phyloP scores from a whole-genome alignment of 768 basidiomycete genomes.

The Pisolithus orientalis region DNA sequence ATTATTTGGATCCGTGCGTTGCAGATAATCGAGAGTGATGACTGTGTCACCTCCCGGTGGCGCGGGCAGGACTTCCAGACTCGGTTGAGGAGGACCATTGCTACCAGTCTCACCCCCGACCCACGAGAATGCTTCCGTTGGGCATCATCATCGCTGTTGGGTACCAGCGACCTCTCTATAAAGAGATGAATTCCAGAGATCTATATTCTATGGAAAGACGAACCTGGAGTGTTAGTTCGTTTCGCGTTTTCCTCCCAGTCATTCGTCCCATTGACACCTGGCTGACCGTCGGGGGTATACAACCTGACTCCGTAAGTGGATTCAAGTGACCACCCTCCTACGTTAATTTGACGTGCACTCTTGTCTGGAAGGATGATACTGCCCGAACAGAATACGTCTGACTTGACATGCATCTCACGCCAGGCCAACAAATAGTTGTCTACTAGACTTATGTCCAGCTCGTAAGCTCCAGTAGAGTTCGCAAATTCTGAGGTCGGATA shows the following conservation, averaged over 20 bases:
- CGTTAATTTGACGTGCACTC: constrained; percentile 34
- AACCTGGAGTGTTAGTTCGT: constrained; percentile 57
- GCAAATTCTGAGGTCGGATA: constrained; percentile 51
- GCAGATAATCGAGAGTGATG: constrained; percentile 57
- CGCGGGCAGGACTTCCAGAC: constrained; percentile 64
- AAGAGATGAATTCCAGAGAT: not conserved
- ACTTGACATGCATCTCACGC: constrained; percentile 71
- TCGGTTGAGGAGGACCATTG: constrained; percentile 61
- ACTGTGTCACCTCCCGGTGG: constrained; percentile 58
- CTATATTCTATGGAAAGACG: constrained; percentile 1
- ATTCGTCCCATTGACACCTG: constrained; percentile 66
- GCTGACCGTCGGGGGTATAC: constrained; percentile 61
- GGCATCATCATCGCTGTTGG: constrained; percentile 61
- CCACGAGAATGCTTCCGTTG: constrained; percentile 68
- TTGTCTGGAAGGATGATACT: constrained; percentile 72
- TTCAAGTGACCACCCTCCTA: constrained; percentile 51
- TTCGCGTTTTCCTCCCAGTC: constrained; percentile 74
- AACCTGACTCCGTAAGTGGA: constrained; percentile 71
- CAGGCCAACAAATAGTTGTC: constrained; percentile 44
- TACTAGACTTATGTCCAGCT: constrained; percentile 59
- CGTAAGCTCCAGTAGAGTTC: constrained; percentile 75
- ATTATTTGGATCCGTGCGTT: constrained; percentile 73
- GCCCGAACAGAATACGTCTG: constrained; percentile 77
- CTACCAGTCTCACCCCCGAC: constrained; percentile 72
- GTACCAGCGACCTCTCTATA: constrained; percentile 67